These are phyloP conservation scores for Exophiala viscosa DNA, from an alignment of 2,329 filamentous ascomycete species.

Conservation along the genomic window DNA sequence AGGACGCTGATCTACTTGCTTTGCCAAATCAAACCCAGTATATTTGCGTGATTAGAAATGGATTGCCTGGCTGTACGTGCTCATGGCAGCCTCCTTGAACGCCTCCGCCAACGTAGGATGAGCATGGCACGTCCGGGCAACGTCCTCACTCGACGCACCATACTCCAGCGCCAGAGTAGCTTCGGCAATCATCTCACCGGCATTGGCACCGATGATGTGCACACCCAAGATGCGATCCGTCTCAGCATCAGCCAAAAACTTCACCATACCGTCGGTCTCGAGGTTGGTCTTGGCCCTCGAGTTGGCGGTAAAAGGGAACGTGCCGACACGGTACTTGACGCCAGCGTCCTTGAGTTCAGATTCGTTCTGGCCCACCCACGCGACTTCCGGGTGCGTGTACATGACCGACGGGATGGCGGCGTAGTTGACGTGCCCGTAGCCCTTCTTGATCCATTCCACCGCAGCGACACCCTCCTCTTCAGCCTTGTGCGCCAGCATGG, in stretches of 20 bases:
- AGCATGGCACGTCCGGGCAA: conserved; percentile 90
- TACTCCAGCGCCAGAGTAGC: conserved; percentile 94
- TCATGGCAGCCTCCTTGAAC: conserved; percentile 99
- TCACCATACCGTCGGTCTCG: conserved; percentile 92
- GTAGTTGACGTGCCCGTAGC: conserved; percentile 98
- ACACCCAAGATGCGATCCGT: conserved; percentile 93
- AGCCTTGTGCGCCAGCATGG: conserved; percentile 99
- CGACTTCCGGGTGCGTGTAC: conserved; percentile 98
- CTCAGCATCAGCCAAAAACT: conserved; percentile 94
- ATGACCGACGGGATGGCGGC: conserved; percentile 96
- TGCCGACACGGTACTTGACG: conserved; percentile 87
- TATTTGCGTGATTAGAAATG: conserved; percentile 72
- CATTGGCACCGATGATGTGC: conserved; percentile 93
- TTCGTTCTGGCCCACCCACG: conserved; percentile 98
- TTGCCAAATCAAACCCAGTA: background rate
- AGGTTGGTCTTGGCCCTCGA: conserved; percentile 98
- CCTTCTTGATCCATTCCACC: conserved; percentile 96
- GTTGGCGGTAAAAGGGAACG: conserved; percentile 97
- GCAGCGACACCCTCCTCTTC: conserved; percentile 96
- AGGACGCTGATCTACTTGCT: background rate
- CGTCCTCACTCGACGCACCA: conserved; percentile 90
- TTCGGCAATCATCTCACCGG: conserved; percentile 99
- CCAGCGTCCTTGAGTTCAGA: conserved; percentile 87
- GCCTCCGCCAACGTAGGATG: conserved; percentile 95
- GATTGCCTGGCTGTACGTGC: conserved; percentile 90